Conservation (phyloP, 441 rosid species). For the Jatropha podagrica region DNA sequence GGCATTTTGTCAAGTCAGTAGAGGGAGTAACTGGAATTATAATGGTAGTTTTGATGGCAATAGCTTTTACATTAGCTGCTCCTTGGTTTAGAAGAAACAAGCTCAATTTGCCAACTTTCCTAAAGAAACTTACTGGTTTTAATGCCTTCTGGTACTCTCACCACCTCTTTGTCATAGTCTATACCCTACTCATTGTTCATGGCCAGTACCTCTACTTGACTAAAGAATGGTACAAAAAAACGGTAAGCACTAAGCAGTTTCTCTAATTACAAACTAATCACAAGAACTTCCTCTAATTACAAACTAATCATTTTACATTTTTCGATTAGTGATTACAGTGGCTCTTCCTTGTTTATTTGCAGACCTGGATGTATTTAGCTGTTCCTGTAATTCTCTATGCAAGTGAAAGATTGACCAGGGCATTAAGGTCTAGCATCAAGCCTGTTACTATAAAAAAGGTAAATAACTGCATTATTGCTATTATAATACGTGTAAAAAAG, state of each 20-base stretch:
- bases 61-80: slow-evolving; percentile 82
- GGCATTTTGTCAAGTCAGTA: slow-evolving; percentile 78
- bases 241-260: slow-evolving; percentile 44
- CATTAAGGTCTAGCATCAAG: slow-evolving; percentile 84
- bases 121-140: slow-evolving; percentile 85
- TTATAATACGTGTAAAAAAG: background rate
- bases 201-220: slow-evolving; percentile 72
- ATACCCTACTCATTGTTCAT: slow-evolving; percentile 73
- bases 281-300: background rate
- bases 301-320: background rate
- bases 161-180: slow-evolving; percentile 80
- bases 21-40: slow-evolving; percentile 81
- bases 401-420: slow-evolving; percentile 70
- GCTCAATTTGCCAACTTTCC: slow-evolving; percentile 61
- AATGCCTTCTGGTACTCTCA: slow-evolving; percentile 98
- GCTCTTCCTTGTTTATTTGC: slow-evolving; percentile 13
- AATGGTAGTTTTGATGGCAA: slow-evolving; percentile 83
- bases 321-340: background rate
- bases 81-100: slow-evolving; percentile 87
- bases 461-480: background rate
- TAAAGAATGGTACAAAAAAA: slow-evolving; percentile 76
- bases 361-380: slow-evolving; percentile 97
- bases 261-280: background rate
- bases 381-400: slow-evolving; percentile 70
- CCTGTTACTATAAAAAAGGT: slow-evolving; percentile 85